Evolutionary conservation across 306 rosid genomes (phyloP).

Genomic region (Coriaria nepalensis): DNA sequence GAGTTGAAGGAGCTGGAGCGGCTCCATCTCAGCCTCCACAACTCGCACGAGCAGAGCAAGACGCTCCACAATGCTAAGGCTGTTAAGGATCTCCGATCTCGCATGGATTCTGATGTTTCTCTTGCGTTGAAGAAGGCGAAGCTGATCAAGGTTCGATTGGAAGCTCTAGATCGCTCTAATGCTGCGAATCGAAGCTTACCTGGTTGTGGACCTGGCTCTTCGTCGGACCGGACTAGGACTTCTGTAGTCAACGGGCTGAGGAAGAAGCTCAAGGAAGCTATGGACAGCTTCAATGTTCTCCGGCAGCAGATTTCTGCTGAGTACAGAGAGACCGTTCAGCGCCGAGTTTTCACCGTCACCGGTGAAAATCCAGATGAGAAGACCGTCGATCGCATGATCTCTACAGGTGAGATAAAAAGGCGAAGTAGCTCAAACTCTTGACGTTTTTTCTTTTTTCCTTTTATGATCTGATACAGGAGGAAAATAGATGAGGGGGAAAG

Average conservation of each 20-base stretch:
- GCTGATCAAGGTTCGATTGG: conserved; percentile 65
- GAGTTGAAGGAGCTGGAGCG: conserved; percentile 66
- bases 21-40: conserved; percentile 26
- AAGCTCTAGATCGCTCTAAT: conserved; percentile 78
- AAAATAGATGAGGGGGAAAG: conserved; percentile 35
- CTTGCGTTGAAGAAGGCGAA: conserved; percentile 78
- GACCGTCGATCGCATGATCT: conserved; percentile 71
- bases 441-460: neutral
- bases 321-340: conserved; percentile 85
- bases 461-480: conserved; percentile 35
- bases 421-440: neutral
- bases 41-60: conserved; percentile 65
- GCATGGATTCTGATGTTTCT: conserved; percentile 76
- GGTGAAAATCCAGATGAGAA: conserved; percentile 93
- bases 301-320: conserved; percentile 61
- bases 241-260: conserved; percentile 76
- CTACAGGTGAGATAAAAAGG: conserved; percentile 45
- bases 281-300: conserved; percentile 59
- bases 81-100: conserved; percentile 67
- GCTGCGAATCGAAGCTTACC: conserved; percentile 71
- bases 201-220: conserved; percentile 85
- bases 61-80: conserved; percentile 71
- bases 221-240: conserved; percentile 79
- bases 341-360: conserved; percentile 81
- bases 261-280: conserved; percentile 78